Evolutionary conservation across 805 yeast species (phyloP).

Genomic region (Candida piceae): DNA sequence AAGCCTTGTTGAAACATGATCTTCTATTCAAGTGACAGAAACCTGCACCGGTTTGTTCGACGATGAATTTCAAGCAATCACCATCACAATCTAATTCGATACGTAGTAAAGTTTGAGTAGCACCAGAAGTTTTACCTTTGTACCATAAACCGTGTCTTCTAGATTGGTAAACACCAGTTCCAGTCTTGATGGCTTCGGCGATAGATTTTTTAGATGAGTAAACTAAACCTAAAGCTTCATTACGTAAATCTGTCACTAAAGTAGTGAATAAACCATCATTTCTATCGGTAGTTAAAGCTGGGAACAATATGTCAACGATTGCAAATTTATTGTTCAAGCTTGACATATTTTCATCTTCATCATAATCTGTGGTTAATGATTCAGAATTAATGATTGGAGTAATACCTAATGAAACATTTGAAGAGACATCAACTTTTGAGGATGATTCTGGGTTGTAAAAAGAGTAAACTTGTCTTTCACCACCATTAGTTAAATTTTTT

Average conservation of each 20-base stretch:
- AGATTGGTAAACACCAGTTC: conserved; percentile 90
- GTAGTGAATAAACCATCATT: conserved; percentile 83
- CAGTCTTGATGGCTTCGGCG: conserved; percentile 70
- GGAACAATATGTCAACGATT: conserved; percentile 36
- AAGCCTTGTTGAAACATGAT: conserved; percentile 74
- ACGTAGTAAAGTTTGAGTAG: conserved; percentile 70
- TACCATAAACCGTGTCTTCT: conserved; percentile 92
- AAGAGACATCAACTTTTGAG: conserved; percentile 11
- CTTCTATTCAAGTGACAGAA: conserved; percentile 84
- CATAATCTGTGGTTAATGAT: conserved; percentile 32
- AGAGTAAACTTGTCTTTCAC: conserved; percentile 14
- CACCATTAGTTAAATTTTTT: conserved; percentile 9
- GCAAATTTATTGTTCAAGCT: conserved; percentile 27
- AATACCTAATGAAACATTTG: conserved; percentile 30
- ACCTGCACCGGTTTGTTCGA: conserved; percentile 79
- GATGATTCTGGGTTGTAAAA: conserved; percentile 5
- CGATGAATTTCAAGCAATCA: conserved; percentile 84
- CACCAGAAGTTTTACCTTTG: conserved; percentile 96
- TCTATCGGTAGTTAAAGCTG: conserved; percentile 71
- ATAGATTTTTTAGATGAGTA: conserved; percentile 85
- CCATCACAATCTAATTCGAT: conserved; percentile 85
- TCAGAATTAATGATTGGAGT: conserved; percentile 30
- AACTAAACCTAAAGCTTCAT: conserved; percentile 81
- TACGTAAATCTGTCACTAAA: conserved; percentile 63
- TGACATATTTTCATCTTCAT: conserved; percentile 7